Percentiles rank a stretch among this genome's conserved stretches.
These are phyloP conservation scores for Trichoderma harzianum DNA, from an alignment of 2,329 filamentous ascomycete species.

Conservation along the genomic window DNA sequence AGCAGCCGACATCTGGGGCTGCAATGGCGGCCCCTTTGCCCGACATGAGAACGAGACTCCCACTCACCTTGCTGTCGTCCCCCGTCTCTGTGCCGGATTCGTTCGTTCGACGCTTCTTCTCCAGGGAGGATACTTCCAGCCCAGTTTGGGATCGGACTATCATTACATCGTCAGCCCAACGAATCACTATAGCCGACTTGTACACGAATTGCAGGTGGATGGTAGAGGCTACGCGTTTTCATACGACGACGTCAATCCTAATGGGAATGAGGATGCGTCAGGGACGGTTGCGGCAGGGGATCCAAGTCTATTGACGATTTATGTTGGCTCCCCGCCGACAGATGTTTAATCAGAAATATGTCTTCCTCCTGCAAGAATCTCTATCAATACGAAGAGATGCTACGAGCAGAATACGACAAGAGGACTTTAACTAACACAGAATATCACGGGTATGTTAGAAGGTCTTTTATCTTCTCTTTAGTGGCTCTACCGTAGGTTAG, in stretches of 20 bases:
- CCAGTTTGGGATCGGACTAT: slow-evolving; percentile 31
- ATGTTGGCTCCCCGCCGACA: slow-evolving; percentile 23
- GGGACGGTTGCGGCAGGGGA: slow-evolving; percentile 30
- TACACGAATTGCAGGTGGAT: slow-evolving; percentile 59
- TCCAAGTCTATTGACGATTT: slow-evolving; percentile 30
- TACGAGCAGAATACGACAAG: slow-evolving; percentile 55
- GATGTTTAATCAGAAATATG: slow-evolving; percentile 38
- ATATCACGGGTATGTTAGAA: slow-evolving; percentile 39
- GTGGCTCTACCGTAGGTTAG: slow-evolving; percentile 39
- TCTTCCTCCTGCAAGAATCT: slow-evolving; percentile 71
- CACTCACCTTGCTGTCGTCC: slow-evolving; percentile 42
- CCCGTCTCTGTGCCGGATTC: slow-evolving; percentile 51
- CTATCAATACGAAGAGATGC: slow-evolving; percentile 55
- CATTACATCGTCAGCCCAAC: slow-evolving; percentile 48
- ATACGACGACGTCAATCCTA: slow-evolving; percentile 64
- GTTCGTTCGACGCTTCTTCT: slow-evolving; percentile 45
- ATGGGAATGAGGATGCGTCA: slow-evolving; percentile 51
- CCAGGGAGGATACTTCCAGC: slow-evolving; percentile 46
- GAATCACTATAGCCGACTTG: slow-evolving; percentile 57
- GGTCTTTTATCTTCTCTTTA: neutral
- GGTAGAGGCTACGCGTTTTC: slow-evolving; percentile 63
- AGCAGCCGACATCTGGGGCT: slow-evolving; percentile 48
- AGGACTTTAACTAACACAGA: slow-evolving; percentile 48
- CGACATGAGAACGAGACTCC: slow-evolving; percentile 36
- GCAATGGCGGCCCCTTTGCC: slow-evolving; percentile 47